phyloP scores from a whole-genome alignment of 768 basidiomycete species.

The Lactarius vividus region DNA sequence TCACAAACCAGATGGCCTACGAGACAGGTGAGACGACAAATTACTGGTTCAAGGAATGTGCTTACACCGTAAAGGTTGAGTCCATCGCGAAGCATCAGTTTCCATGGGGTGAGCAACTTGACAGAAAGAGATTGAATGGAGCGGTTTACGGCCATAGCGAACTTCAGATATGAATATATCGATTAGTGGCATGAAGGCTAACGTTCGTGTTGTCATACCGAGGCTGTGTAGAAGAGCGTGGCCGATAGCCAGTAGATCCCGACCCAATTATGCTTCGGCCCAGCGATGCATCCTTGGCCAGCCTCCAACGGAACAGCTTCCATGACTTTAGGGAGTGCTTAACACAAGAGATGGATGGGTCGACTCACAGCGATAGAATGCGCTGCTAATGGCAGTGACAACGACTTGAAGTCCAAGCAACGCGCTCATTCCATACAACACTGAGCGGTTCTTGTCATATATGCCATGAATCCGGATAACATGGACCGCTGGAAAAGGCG shows the following conservation, averaged over 20 bases:
- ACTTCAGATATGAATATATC: constrained; percentile 35
- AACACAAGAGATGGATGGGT: constrained; percentile 8
- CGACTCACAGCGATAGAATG: constrained; percentile 68
- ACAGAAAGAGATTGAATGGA: constrained; percentile 55
- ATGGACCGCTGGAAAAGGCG: constrained; percentile 50
- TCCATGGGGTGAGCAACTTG: constrained; percentile 68
- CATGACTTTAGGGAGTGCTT: constrained; percentile 15
- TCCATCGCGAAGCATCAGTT: constrained; percentile 87
- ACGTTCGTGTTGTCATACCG: constrained; percentile 42
- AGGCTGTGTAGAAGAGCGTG: constrained; percentile 66
- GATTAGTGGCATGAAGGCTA: not conserved
- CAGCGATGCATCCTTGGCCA: constrained; percentile 85
- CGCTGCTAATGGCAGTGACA: constrained; percentile 70
- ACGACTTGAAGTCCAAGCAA: constrained; percentile 68
- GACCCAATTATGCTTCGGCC: constrained; percentile 77
- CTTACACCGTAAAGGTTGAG: constrained; percentile 79
- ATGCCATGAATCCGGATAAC: constrained; percentile 79
- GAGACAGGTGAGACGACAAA: constrained; percentile 11
- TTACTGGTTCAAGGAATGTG: constrained; percentile 17
- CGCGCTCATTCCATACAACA: constrained; percentile 54
- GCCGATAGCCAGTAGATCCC: constrained; percentile 83
- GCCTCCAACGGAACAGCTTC: constrained; percentile 65
- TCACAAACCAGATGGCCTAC: constrained; percentile 71
- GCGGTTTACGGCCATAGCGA: constrained; percentile 57
- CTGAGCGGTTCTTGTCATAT: constrained; percentile 58